Evolutionary conservation across 441 rosid genomes (phyloP).

Genomic region (Isatis lusitanica): DNA sequence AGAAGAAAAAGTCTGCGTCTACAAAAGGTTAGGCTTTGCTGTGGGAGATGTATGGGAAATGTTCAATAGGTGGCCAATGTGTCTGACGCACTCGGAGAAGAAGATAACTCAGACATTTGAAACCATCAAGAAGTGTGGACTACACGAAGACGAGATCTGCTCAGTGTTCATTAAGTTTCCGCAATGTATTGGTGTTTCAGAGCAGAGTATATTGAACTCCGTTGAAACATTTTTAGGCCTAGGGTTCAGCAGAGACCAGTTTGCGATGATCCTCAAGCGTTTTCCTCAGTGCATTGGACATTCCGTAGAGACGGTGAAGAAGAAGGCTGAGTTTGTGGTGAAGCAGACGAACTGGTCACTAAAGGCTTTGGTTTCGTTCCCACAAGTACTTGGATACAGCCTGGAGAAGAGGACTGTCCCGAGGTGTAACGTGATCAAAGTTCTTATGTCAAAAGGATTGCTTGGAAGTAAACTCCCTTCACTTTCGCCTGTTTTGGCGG

Average conservation of each 20-base stretch:
- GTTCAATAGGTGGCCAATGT: not conserved
- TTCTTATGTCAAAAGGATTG: not conserved
- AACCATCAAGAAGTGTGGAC: not conserved
- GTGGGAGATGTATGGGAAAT: not conserved
- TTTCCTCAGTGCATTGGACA: not conserved
- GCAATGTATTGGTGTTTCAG: conserved; percentile 16
- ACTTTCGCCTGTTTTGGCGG: not conserved
- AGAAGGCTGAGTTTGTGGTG: not conserved
- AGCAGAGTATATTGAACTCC: conserved; percentile 18
- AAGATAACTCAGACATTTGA: not conserved
- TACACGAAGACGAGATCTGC: conserved; percentile 8
- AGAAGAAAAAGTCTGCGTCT: conserved; percentile 4
- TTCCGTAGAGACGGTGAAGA: not conserved
- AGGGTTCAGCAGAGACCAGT: conserved; percentile 2
- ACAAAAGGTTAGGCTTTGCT: conserved; percentile 29
- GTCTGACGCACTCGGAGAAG: not conserved
- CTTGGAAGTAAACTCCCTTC: not conserved
- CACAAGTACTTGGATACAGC: not conserved
- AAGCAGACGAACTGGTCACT: not conserved
- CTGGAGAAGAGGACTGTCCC: not conserved
- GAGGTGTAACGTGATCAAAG: not conserved
- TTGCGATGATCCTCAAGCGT: not conserved
- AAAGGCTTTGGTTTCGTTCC: not conserved
- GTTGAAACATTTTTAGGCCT: not conserved
- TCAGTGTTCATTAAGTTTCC: conserved; percentile 30